A percentile compares a stretch with the other conserved stretches of the same genome.
Conservation (phyloP, 345 rosid genomes). For the Eutrema japonicum region DNA sequence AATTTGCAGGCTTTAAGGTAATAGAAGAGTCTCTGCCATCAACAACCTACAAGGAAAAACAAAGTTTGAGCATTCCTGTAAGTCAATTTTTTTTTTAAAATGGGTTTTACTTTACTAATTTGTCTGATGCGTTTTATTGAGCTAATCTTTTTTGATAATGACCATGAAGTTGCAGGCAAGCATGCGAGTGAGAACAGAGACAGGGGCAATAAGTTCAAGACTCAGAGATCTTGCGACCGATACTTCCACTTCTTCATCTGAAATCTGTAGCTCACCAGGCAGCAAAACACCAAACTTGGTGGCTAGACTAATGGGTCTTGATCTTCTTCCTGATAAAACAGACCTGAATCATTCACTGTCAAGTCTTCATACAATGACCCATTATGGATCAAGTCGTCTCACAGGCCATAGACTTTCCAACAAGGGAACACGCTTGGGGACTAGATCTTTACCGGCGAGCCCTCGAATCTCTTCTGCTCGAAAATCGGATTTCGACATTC, state of each 20-base stretch:
- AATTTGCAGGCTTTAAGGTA: conserved; percentile 63
- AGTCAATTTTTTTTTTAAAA: conserved; percentile 30
- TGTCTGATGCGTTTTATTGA: conserved; percentile 16
- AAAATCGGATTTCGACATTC: conserved; percentile 66
- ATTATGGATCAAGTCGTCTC: conserved; percentile 33
- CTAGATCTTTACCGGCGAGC: conserved; percentile 75
- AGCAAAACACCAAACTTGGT: conserved; percentile 82
- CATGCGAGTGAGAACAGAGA: conserved; percentile 62
- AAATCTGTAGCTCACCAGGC: conserved; percentile 67
- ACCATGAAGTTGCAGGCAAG: conserved; percentile 53
- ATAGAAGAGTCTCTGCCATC: conserved; percentile 52
- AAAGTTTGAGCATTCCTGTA: conserved; percentile 57
- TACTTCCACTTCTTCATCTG: conserved; percentile 51
- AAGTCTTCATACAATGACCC: conserved; percentile 37
- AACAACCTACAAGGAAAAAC: conserved; percentile 45
- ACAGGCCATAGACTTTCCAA: conserved; percentile 35
- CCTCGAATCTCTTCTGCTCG: conserved; percentile 76
- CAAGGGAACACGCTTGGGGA: conserved; percentile 45
- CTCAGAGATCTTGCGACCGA: conserved; percentile 36
- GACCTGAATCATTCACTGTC: conserved; percentile 43
- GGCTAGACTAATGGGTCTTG: conserved; percentile 95
- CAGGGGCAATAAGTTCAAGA: conserved; percentile 41
- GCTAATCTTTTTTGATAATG: background rate
- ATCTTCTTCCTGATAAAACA: conserved; percentile 65
- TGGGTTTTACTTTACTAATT: conserved; percentile 2